Evolutionary conservation across 177 flowering plant species (phyloP).

Genomic region (Vitis hybrid): DNA sequence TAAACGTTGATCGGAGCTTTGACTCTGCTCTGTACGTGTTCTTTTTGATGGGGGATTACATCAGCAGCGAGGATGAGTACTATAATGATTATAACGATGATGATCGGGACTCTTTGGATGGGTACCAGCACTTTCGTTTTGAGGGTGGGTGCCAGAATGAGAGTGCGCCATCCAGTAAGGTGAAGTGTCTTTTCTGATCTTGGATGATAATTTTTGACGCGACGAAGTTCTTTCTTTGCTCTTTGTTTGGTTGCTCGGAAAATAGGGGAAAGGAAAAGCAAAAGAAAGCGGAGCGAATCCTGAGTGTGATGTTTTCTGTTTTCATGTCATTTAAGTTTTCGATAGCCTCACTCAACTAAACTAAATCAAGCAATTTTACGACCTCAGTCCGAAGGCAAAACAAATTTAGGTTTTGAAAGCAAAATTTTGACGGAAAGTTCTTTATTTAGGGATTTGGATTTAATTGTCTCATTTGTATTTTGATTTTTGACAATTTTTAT

Average conservation of each 20-base stretch:
- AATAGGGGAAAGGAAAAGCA: neutral
- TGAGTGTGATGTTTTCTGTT: no score
- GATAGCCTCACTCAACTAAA: neutral
- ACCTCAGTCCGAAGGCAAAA: no score
- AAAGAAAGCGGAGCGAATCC: neutral
- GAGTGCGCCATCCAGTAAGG: constrained; percentile 44
- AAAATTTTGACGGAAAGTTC: no score
- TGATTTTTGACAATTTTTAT: no score
- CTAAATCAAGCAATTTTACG: no score
- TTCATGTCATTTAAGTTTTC: neutral
- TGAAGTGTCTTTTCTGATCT: constrained; percentile 6
- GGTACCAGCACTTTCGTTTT: constrained; percentile 41
- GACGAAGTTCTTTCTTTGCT: neutral
- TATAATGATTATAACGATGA: constrained; percentile 24
- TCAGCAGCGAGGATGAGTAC: constrained; percentile 49
- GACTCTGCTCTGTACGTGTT: no score
- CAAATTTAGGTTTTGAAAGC: no score
- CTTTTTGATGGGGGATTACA: constrained; percentile 37
- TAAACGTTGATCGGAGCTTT: no score
- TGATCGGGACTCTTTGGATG: constrained; percentile 60
- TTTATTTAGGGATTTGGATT: no score
- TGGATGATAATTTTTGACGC: no score
- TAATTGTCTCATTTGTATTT: no score
- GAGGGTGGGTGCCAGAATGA: constrained; percentile 22
- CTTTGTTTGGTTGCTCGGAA: neutral